Evolutionary conservation across 1,284 basidiomycete genomes (phyloP).

Genomic region (Trametes polyzona): DNA sequence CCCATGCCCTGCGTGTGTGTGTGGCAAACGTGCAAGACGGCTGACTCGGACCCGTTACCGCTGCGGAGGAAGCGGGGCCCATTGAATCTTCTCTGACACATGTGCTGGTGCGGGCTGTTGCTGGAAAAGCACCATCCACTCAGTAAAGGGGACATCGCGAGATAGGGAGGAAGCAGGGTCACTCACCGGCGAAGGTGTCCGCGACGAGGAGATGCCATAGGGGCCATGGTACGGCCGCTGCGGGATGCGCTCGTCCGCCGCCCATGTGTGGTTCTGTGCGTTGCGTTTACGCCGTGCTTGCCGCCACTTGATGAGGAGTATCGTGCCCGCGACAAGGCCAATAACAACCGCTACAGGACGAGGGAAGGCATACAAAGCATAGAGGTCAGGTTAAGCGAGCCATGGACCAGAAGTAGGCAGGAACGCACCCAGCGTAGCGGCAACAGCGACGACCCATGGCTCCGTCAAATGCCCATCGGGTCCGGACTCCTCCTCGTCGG

Average conservation of each 20-base stretch:
- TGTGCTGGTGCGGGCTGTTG: constrained; percentile 15
- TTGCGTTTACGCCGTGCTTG: constrained; percentile 8
- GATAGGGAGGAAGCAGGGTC: neutral
- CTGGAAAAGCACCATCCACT: neutral
- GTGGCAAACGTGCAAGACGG: neutral
- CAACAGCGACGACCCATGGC: constrained; percentile 20
- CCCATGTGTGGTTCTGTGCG: neutral
- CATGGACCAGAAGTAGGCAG: neutral
- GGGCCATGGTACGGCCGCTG: constrained; percentile 3
- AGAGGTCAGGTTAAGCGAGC: neutral
- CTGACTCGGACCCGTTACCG: constrained; percentile 5
- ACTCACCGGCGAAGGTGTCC: constrained; percentile 24
- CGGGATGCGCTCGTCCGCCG: neutral
- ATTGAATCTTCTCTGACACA: constrained; percentile 16
- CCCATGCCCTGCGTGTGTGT: neutral
- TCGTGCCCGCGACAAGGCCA: constrained; percentile 4
- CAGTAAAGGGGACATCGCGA: neutral
- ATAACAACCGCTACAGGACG: constrained; percentile 8
- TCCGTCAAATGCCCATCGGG: constrained; percentile 19
- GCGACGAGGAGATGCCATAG: constrained; percentile 6
- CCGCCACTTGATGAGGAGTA: constrained; percentile 20
- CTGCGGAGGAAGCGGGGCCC: constrained; percentile 10
- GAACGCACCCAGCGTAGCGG: constrained; percentile 13
- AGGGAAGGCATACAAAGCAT: neutral
- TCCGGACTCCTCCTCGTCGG: constrained; percentile 8